These are phyloP conservation scores for Bryum argenteum DNA, from an alignment of 225 moss, liverwort and hornwort genomes.

Conservation along the genomic window DNA sequence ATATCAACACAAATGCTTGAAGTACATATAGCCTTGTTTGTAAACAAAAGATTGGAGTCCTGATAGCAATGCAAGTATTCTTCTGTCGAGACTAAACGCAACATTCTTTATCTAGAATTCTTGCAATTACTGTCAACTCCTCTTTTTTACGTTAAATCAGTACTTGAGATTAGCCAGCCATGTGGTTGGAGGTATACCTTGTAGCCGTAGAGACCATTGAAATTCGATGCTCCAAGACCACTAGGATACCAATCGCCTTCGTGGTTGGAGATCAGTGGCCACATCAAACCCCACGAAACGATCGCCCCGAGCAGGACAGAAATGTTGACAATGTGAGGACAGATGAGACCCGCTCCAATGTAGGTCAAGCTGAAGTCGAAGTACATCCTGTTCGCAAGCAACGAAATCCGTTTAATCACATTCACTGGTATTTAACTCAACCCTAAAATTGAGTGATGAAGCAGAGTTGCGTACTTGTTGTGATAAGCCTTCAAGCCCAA, in stretches of 20 bases:
- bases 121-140: too few relatives aligned
- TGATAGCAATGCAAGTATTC: too few relatives aligned
- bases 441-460: not conserved
- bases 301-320: conserved; percentile 80
- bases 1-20: not conserved
- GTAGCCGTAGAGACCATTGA: conserved; percentile 76
- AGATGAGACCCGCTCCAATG: conserved; percentile 85
- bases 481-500: conserved; percentile 72
- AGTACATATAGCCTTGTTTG: too few relatives aligned
- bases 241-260: conserved; percentile 76
- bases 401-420: not conserved
- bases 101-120: too few relatives aligned
- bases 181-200: conserved; percentile 47
- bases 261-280: conserved; percentile 73
- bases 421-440: not conserved
- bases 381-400: conserved; percentile 56
- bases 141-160: too few relatives aligned
- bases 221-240: conserved; percentile 16
- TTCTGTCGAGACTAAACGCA: too few relatives aligned
- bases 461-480: conserved; percentile 49
- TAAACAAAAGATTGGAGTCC: too few relatives aligned
- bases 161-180: not conserved
- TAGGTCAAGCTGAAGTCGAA: conserved; percentile 94
- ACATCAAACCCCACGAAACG: conserved; percentile 89
- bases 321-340: conserved; percentile 81